Conservation (phyloP, 1,284 basidiomycete species). For the Sphagnurus paluster region DNA sequence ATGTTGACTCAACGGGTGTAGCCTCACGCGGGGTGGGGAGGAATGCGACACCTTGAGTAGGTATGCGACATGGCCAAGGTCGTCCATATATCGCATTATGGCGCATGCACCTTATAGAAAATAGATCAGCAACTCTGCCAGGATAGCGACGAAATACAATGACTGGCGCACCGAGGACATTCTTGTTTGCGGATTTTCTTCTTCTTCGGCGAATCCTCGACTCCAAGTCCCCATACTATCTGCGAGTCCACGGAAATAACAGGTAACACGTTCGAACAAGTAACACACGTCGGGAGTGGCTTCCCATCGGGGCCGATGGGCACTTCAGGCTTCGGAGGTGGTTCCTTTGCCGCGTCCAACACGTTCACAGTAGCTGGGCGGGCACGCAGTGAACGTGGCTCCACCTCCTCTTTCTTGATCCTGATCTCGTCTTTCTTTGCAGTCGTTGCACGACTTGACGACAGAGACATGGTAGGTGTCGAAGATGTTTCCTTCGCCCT, state of each 20-base stretch:
- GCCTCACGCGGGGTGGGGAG: conserved; percentile 53
- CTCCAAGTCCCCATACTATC: conserved; percentile 68
- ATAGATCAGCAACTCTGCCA: background rate
- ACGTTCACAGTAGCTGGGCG: conserved; percentile 40
- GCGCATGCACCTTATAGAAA: conserved; percentile 60
- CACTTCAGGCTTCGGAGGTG: conserved; percentile 33
- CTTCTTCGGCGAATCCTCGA: conserved; percentile 52
- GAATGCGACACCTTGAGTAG: conserved; percentile 45
- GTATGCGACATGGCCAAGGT: conserved; percentile 66
- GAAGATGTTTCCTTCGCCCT: conserved; percentile 26
- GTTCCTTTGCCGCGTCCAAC: conserved; percentile 35
- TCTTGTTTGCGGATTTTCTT: conserved; percentile 63
- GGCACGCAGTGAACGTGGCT: conserved; percentile 47
- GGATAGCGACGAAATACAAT: conserved; percentile 16
- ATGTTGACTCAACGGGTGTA: conserved; percentile 42
- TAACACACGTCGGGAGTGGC: conserved; percentile 61
- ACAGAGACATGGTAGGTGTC: conserved; percentile 12
- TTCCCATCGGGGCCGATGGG: conserved; percentile 56
- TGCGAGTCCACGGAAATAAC: conserved; percentile 71
- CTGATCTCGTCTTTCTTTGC: conserved; percentile 35
- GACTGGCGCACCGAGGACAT: conserved; percentile 71
- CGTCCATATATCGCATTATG: conserved; percentile 72
- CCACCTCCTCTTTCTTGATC: conserved; percentile 52
- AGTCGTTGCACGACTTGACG: conserved; percentile 12
- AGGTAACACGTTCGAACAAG: conserved; percentile 66